phyloP scores from a whole-genome alignment of 805 yeast species.

The Jamesozyma hellenica region DNA sequence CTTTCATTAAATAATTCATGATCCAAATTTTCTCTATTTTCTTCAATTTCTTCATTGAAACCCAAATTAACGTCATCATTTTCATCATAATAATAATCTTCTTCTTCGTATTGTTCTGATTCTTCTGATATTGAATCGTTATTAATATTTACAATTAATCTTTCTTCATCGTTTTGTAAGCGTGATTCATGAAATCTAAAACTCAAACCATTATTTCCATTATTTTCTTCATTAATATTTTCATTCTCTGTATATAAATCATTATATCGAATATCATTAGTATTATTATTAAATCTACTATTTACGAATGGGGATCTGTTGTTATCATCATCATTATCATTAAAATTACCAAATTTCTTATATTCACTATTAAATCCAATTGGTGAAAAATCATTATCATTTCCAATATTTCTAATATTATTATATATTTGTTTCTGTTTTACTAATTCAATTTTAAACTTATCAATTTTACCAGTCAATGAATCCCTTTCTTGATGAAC shows the following conservation, averaged over 20 bases:
- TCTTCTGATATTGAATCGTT: background rate
- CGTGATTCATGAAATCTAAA: constrained; percentile 3
- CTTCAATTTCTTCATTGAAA: constrained; percentile 1
- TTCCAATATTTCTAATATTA: background rate
- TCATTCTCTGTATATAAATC: background rate
- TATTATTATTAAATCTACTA: too few relatives aligned
- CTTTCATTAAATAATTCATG: too few relatives aligned
- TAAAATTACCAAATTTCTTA: background rate
- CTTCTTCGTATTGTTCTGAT: constrained; percentile 1
- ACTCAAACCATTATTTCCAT: background rate
- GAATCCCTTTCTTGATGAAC: background rate
- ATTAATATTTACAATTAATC: too few relatives aligned
- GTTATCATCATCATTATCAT: background rate
- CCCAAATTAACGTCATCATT: background rate
- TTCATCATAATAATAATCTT: constrained; percentile 2
- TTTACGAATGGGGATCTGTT: constrained; percentile 1
- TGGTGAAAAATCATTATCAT: constrained; percentile 39
- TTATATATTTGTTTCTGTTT: background rate
- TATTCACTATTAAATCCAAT: constrained; percentile 35
- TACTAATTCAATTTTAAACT: background rate
- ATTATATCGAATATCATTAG: background rate
- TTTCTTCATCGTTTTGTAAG: too few relatives aligned
- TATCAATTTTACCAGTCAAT: background rate
- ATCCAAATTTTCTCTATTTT: background rate
- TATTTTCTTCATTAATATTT: background rate